phyloP scores from a whole-genome alignment of 2,329 filamentous ascomycete species.

The Albifimbria verrucaria region DNA sequence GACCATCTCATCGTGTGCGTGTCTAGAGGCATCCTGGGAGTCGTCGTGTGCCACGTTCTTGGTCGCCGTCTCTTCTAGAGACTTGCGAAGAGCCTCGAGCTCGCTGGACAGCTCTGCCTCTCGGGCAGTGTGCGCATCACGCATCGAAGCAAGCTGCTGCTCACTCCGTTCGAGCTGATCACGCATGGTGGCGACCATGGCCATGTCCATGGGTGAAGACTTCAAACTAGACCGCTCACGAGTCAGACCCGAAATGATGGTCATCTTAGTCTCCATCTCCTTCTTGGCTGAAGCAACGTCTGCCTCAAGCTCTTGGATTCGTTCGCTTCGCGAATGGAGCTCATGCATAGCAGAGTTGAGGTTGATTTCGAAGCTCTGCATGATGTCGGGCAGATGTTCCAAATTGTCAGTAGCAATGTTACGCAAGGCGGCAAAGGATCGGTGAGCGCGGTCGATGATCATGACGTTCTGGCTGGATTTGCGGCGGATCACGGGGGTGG shows the following conservation, averaged over 20 bases:
- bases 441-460: constrained; percentile 83
- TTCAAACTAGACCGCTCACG: constrained; percentile 90
- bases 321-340: constrained; percentile 79
- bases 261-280: constrained; percentile 96
- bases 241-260: constrained; percentile 90
- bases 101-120: constrained; percentile 74
- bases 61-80: constrained; percentile 36
- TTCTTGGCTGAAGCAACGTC: constrained; percentile 82
- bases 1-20: constrained; percentile 55
- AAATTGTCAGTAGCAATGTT: constrained; percentile 88
- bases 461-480: constrained; percentile 91
- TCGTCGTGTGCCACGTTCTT: constrained; percentile 1
- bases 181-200: constrained; percentile 79
- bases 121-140: constrained; percentile 66
- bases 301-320: constrained; percentile 84
- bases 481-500: constrained; percentile 79
- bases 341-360: constrained; percentile 92
- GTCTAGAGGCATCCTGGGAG: constrained; percentile 14
- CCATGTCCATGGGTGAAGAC: constrained; percentile 81
- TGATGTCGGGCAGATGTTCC: constrained; percentile 73
- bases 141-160: constrained; percentile 70
- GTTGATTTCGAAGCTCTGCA: constrained; percentile 91
- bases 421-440: constrained; percentile 84
- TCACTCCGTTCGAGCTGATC: constrained; percentile 88
- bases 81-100: constrained; percentile 63